phyloP scores from a whole-genome alignment of 345 rosid genomes.

The Balakata baccata region DNA sequence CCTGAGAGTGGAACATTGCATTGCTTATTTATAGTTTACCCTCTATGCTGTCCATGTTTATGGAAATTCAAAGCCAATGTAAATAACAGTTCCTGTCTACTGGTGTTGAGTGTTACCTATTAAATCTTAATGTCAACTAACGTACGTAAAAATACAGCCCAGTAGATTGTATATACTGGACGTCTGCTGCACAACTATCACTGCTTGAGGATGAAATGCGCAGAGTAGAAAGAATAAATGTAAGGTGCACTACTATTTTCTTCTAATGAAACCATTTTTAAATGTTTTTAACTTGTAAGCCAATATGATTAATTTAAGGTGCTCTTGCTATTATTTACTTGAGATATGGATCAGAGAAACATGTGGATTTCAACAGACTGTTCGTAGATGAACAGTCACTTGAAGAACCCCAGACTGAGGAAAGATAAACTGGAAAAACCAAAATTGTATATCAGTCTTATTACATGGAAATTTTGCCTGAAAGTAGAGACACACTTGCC shows the following conservation, averaged over 20 bases:
- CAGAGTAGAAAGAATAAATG: slow-evolving; percentile 92
- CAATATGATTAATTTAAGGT: background rate
- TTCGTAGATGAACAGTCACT: slow-evolving; percentile 3
- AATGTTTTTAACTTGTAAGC: background rate
- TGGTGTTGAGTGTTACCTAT: background rate
- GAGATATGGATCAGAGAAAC: background rate
- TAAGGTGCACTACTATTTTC: slow-evolving; percentile 30
- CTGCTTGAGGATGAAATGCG: slow-evolving; percentile 98
- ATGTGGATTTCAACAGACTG: background rate
- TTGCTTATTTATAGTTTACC: background rate
- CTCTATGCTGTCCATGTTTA: background rate
- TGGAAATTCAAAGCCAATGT: background rate
- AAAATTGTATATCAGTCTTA: background rate
- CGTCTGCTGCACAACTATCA: slow-evolving; percentile 84
- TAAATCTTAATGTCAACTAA: background rate
- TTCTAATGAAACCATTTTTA: background rate
- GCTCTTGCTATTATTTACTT: background rate
- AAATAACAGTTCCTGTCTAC: background rate
- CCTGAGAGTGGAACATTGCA: background rate
- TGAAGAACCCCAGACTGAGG: background rate
- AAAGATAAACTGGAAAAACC: background rate
- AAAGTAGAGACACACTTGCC: background rate
- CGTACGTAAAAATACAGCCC: slow-evolving; percentile 49
- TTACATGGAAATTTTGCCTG: background rate
- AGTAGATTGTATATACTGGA: slow-evolving; percentile 95